Conservation (phyloP, 2,329 filamentous ascomycete genomes). For the Colletotrichum tabaci region DNA sequence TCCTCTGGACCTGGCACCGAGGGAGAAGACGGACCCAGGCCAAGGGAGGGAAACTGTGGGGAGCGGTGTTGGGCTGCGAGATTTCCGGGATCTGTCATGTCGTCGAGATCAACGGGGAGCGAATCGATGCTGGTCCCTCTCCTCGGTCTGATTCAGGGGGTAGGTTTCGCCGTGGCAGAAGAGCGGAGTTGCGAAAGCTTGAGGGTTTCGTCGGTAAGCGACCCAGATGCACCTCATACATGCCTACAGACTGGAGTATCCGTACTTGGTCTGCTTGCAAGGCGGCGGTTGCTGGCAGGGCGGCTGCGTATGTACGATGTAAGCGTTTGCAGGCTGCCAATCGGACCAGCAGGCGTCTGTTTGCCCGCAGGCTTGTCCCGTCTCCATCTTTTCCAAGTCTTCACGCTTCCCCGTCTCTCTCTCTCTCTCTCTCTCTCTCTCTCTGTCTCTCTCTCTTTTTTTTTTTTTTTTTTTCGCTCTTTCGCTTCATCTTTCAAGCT, state of each 20-base stretch:
- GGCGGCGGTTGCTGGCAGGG: constrained; percentile 20
- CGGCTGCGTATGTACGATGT: constrained; percentile 19
- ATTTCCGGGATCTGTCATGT: constrained; percentile 12
- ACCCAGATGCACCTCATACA: not conserved
- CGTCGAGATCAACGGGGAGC: constrained; percentile 16
- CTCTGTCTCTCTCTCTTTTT: too few species aligned
- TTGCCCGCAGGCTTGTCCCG: not conserved
- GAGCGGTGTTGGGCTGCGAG: constrained; percentile 14
- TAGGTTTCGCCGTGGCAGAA: not conserved
- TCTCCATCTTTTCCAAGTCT: not conserved
- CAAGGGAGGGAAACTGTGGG: not conserved
- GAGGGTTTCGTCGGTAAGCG: not conserved
- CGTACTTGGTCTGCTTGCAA: not conserved
- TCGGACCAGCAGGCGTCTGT: constrained; percentile 13
- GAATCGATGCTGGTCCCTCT: constrained; percentile 28
- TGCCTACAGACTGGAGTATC: too few species aligned
- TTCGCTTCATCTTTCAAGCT: not conserved
- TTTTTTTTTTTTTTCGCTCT: too few species aligned
- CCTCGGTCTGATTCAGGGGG: constrained; percentile 29
- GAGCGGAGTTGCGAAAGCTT: constrained; percentile 12
- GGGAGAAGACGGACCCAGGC: not conserved
- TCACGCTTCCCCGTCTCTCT: too few species aligned
- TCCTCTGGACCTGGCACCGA: not conserved
- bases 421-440: not conserved
- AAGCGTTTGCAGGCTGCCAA: constrained; percentile 25